A percentile compares a stretch with the other conserved stretches of the same genome.
These are phyloP conservation scores for Protea cynaroides DNA, from an alignment of 164 flowering plant species.

Conservation along the genomic window DNA sequence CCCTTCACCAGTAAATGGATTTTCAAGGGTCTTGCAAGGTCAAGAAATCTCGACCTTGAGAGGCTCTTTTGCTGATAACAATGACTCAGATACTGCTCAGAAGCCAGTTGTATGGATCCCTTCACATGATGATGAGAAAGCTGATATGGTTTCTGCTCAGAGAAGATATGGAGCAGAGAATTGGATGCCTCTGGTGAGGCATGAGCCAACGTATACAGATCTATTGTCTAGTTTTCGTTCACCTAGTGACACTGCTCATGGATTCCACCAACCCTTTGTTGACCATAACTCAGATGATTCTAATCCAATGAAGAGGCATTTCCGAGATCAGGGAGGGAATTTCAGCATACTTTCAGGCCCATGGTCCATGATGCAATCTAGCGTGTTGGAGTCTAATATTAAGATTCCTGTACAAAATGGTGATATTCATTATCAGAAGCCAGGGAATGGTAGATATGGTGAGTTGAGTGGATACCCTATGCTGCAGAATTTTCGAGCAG, in stretches of 20 bases:
- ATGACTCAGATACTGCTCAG: conserved; percentile 46
- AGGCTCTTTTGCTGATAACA: conserved; percentile 42
- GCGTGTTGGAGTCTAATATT: conserved; percentile 37
- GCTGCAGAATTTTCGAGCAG: conserved; percentile 35
- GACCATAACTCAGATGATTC: conserved; percentile 30
- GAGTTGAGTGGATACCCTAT: conserved; percentile 37
- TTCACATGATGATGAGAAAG: conserved; percentile 48
- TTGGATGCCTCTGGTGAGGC: conserved; percentile 49
- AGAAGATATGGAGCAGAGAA: conserved; percentile 37
- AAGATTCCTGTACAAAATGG: conserved; percentile 27
- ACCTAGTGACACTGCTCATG: conserved; percentile 31
- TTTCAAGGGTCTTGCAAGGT: conserved; percentile 70
- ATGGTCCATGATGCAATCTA: conserved; percentile 50
- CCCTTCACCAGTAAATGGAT: conserved; percentile 46
- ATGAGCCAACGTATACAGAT: conserved; percentile 59
- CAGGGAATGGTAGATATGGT: conserved; percentile 35
- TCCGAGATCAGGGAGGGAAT: conserved; percentile 45
- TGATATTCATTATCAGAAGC: conserved; percentile 37
- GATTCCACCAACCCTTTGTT: conserved; percentile 21
- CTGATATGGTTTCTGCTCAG: conserved; percentile 34
- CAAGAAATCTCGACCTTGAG: conserved; percentile 60
- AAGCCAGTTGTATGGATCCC: conserved; percentile 38
- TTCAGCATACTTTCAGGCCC: conserved; percentile 26
- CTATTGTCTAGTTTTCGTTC: conserved; percentile 64
- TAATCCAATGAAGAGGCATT: conserved; percentile 25